Conservation (phyloP, 495 filamentous ascomycete genomes). For the Penicillium ochrochloron region DNA sequence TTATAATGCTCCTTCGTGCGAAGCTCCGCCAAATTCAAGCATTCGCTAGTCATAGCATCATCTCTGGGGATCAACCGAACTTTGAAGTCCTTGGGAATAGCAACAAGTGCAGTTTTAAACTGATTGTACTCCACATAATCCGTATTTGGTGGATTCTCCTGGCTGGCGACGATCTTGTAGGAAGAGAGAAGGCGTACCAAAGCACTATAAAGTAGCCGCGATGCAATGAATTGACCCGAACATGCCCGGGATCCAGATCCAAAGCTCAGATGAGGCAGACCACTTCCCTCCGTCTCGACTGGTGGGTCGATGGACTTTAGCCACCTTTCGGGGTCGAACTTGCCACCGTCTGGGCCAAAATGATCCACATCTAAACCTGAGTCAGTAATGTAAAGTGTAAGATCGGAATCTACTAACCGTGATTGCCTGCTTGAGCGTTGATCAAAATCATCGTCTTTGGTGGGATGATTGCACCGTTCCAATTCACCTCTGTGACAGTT, state of each 20-base stretch:
- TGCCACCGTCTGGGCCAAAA: conserved; percentile 52
- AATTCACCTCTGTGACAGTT: conserved; percentile 55
- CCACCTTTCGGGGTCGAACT: conserved; percentile 60
- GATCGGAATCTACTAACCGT: conserved; percentile 42
- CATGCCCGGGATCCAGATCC: conserved; percentile 59
- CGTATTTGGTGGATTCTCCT: conserved; percentile 54
- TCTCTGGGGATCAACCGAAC: conserved; percentile 55
- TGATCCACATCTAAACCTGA: conserved; percentile 49
- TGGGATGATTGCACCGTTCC: conserved; percentile 60
- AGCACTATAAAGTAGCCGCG: conserved; percentile 53
- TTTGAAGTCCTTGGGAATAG: conserved; percentile 59
- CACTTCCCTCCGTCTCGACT: conserved; percentile 37
- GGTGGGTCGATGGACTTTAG: conserved; percentile 44
- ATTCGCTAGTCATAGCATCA: conserved; percentile 31
- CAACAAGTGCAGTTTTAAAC: conserved; percentile 58
- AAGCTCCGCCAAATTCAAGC: conserved; percentile 41
- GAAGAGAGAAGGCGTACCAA: conserved; percentile 52
- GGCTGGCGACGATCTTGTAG: conserved; percentile 57
- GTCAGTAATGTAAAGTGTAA: not conserved
- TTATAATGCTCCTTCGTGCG: conserved; percentile 50
- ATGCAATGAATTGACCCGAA: conserved; percentile 56
- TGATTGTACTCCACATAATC: conserved; percentile 64
- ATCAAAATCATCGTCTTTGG: conserved; percentile 60
- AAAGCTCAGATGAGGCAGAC: conserved; percentile 55
- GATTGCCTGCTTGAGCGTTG: conserved; percentile 62